Evolutionary conservation across 768 basidiomycete species (phyloP).

Genomic region (Mycena sanguinolenta): DNA sequence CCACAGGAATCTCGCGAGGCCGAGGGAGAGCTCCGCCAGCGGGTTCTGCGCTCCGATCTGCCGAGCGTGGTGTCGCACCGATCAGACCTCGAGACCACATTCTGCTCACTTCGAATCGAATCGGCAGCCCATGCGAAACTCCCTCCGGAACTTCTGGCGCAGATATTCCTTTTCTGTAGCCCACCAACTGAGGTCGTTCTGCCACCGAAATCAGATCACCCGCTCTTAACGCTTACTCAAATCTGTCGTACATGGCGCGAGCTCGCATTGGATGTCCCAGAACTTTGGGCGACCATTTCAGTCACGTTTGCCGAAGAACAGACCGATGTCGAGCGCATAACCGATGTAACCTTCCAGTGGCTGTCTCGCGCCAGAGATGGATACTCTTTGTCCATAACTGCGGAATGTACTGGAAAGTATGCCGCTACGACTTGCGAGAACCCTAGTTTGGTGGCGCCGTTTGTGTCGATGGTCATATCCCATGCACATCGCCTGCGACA

Average conservation of each 20-base stretch:
- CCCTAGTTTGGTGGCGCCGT: neutral
- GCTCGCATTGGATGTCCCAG: slow-evolving; percentile 4
- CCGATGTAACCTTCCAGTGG: slow-evolving; percentile 13
- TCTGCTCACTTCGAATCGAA: too few relatives aligned
- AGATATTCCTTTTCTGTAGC: slow-evolving; percentile 21
- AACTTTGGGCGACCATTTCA: slow-evolving; percentile 22
- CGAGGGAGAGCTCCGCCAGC: too few relatives aligned
- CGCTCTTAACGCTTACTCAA: slow-evolving; percentile 2
- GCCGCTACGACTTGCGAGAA: neutral
- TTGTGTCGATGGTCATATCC: slow-evolving; percentile 12
- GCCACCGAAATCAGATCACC: slow-evolving; percentile 9
- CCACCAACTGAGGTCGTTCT: neutral
- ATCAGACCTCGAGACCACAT: too few relatives aligned
- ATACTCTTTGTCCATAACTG: slow-evolving; percentile 15
- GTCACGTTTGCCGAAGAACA: neutral
- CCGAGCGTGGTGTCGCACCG: too few relatives aligned
- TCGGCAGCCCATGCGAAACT: slow-evolving; percentile 23
- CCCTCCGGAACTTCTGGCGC: slow-evolving; percentile 6
- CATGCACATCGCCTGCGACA: slow-evolving; percentile 11
- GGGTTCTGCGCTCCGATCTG: too few relatives aligned
- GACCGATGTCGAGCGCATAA: neutral
- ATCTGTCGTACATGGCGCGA: slow-evolving; percentile 21
- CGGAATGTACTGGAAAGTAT: slow-evolving; percentile 5
- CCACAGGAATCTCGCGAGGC: too few relatives aligned
- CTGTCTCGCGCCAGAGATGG: slow-evolving; percentile 3